Evolutionary conservation across 768 basidiomycete species (phyloP).

Genomic region (Serendipita sp.): DNA sequence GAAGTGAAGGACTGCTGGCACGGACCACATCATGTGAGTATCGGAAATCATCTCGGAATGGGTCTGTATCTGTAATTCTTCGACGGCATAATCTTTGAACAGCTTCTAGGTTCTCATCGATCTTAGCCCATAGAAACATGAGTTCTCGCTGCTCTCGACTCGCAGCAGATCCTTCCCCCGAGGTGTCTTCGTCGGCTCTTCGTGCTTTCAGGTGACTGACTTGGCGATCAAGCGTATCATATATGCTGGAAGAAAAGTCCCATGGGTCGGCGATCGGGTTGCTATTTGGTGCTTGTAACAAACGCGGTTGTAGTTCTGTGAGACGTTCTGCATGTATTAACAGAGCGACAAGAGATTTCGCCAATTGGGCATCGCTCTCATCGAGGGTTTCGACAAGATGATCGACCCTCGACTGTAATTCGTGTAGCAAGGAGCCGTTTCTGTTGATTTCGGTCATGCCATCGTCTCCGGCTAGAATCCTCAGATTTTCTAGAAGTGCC

Average conservation of each 20-base stretch:
- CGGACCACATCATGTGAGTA: constrained; percentile 15
- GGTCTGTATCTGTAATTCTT: constrained; percentile 24
- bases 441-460: constrained; percentile 30
- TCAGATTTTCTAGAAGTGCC: constrained; percentile 45
- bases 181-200: constrained; percentile 26
- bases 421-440: constrained; percentile 37
- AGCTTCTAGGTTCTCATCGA: constrained; percentile 57
- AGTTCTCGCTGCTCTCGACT: constrained; percentile 32
- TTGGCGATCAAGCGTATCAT: constrained; percentile 48
- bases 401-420: constrained; percentile 42
- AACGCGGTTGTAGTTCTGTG: constrained; percentile 16
- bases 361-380: constrained; percentile 41
- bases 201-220: constrained; percentile 51
- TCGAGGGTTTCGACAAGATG: constrained; percentile 28
- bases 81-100: constrained; percentile 52
- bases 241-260: constrained; percentile 24
- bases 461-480: constrained; percentile 28
- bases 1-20: constrained; percentile 16
- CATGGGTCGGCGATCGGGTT: constrained; percentile 17
- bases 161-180: constrained; percentile 28
- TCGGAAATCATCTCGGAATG: constrained; percentile 21
- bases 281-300: neutral
- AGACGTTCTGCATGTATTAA: constrained; percentile 52
- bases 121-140: constrained; percentile 54
- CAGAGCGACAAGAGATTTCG: constrained; percentile 50